Evolutionary conservation across 306 rosid genomes (phyloP), one percentile per base, ranked within the genome.

Genomic region (Pachyrhizus erosus): DNA sequence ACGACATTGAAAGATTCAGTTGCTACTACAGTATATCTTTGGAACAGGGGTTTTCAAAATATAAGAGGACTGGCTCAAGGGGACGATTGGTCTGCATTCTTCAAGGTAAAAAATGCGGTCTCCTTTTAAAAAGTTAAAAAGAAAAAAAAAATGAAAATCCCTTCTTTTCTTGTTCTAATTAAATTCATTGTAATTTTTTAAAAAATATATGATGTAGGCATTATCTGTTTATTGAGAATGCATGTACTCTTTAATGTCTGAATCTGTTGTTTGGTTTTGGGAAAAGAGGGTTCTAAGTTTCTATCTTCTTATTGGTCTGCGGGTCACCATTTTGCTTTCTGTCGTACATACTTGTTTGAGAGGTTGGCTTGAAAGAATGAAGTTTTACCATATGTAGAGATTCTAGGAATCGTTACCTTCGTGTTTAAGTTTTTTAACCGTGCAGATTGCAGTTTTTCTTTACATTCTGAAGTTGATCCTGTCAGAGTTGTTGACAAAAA

Each of bases 1-100:
- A 46, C 67, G 46, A 70, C 26, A 1, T 85, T 81, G 60, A 90
- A 85, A 82, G 90, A 83, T 78, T 71, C 84, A 52, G 77, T 89
- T 80, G 60, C 88, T 79, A 84, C 78, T 52, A 58, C 84, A 49
- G 91, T 81, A 45, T 78, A 74, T 87, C 18, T 83, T 42, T 94
- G 97, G 98, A 94, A 92, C 89, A 80, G 75, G 71, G 90, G 83
- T 51, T 74, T 91, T 77, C 81, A 64, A 29, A 82, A 83, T 37
- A 80, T 89, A 54, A 85, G 60, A 40, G 71, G 84, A 66, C 68
- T 92, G 84, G 94, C 90, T 52, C 89, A 83, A 31, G 97, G 98
- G 52, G 89, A 86, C 12, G 91, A 89, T 76, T 94, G 97, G 97
- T 77, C 83, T 48, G 67, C 66, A 67, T 91, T 94, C 88, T 85